Evolutionary conservation across 164 flowering plant genomes (phyloP).

Genomic region (Paratinospora sagittata): DNA sequence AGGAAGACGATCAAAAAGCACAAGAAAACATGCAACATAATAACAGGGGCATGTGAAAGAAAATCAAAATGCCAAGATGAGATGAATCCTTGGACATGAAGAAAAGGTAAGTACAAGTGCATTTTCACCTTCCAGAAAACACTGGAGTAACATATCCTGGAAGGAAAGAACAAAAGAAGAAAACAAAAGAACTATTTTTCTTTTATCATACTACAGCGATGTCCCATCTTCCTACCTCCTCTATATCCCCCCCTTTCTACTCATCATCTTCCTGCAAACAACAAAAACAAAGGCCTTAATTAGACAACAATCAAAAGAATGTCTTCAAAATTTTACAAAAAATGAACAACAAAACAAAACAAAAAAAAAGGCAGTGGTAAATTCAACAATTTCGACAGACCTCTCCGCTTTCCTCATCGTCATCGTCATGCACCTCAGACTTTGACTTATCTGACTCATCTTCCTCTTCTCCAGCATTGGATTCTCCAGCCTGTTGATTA

Average conservation of each 20-base stretch:
- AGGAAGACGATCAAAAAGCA: neutral
- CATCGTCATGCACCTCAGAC: slow-evolving; percentile 15
- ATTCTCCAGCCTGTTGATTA: neutral
- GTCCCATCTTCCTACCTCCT: neutral
- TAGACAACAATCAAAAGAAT: neutral
- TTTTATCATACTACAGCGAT: neutral
- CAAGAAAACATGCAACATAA: neutral
- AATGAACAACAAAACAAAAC: too few relatives aligned
- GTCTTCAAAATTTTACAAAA: too few relatives aligned
- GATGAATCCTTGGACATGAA: neutral
- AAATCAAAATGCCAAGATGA: neutral
- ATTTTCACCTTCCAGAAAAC: neutral
- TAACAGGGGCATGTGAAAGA: neutral
- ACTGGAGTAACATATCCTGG: neutral
- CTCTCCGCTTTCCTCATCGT: slow-evolving; percentile 12
- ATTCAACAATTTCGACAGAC: slow-evolving; percentile 4
- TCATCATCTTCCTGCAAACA: slow-evolving; percentile 7
- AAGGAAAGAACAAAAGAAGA: neutral
- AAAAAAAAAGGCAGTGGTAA: neutral
- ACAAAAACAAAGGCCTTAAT: neutral
- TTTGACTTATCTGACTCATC: slow-evolving; percentile 12
- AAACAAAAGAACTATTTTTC: neutral
- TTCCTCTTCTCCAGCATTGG: slow-evolving; percentile 8
- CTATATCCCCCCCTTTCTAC: neutral
- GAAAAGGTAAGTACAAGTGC: neutral